Evolutionary conservation across 2,329 filamentous ascomycete genomes (phyloP).

Genomic region (Aspergillus proliferans): DNA sequence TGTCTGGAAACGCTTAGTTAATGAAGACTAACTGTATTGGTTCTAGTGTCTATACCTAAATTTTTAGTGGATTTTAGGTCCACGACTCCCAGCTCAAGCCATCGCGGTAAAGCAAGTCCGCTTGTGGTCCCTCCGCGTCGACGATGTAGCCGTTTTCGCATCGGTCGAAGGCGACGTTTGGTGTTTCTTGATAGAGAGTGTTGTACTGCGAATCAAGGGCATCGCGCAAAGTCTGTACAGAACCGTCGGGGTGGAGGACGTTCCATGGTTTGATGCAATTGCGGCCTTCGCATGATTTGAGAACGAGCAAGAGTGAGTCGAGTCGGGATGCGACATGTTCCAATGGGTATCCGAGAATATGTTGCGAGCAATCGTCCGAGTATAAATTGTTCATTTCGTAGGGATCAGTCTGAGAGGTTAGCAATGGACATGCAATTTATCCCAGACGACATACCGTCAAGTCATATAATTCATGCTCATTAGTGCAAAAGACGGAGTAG

Average conservation of each 20-base stretch:
- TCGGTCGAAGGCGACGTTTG: conserved; percentile 24
- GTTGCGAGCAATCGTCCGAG: neutral
- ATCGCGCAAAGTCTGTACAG: conserved; percentile 22
- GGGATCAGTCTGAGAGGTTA: conserved; percentile 24
- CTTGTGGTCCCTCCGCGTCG: conserved; percentile 27
- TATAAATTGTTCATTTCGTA: conserved; percentile 34
- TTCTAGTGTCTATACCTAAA: neutral
- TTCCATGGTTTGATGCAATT: conserved; percentile 32
- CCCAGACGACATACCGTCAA: conserved; percentile 18
- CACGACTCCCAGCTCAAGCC: conserved; percentile 18
- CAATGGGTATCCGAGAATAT: neutral
- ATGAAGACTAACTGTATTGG: too few species aligned
- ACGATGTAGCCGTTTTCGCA: conserved; percentile 31
- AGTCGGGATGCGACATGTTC: conserved; percentile 19
- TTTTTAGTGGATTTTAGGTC: conserved; percentile 8
- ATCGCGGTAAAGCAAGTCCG: conserved; percentile 11
- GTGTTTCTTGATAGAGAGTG: conserved; percentile 21
- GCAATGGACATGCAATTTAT: neutral
- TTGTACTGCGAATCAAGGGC: conserved; percentile 23
- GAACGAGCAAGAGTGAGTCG: conserved; percentile 31
- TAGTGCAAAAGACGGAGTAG: conserved; percentile 38
- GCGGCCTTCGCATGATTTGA: conserved; percentile 32
- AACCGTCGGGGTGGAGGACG: conserved; percentile 21
- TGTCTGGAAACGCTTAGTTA: neutral
- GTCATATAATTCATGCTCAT: conserved; percentile 38